Evolutionary conservation across 2,329 filamentous ascomycete species (phyloP).

Genomic region (Aspergillus calidoustus): DNA sequence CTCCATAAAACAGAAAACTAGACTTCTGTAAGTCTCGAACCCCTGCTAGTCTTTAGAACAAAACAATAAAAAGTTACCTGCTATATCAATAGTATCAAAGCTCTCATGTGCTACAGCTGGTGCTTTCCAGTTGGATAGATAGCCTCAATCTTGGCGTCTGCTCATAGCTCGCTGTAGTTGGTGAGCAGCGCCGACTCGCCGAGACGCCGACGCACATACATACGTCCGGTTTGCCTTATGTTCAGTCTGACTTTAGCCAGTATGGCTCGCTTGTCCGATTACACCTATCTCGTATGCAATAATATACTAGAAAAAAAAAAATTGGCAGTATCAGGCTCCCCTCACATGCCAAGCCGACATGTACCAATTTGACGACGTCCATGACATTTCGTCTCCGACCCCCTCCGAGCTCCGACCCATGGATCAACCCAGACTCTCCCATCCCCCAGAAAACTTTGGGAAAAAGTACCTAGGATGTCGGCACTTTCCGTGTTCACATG

Average conservation of each 20-base stretch:
- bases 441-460: background rate
- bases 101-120: too few species aligned
- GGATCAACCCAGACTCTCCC: background rate
- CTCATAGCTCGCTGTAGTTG: background rate
- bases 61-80: too few species aligned
- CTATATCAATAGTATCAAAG: too few species aligned
- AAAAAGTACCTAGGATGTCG: background rate
- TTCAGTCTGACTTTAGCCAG: too few species aligned
- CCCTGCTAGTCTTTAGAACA: too few species aligned
- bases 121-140: background rate
- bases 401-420: background rate
- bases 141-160: background rate
- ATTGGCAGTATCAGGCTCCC: background rate
- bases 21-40: too few species aligned
- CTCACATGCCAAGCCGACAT: background rate
- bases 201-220: background rate
- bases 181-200: background rate
- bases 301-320: too few species aligned
- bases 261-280: too few species aligned
- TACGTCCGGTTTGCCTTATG: too few species aligned
- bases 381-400: background rate
- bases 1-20: too few species aligned
- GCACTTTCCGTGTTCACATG: background rate
- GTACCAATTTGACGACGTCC: background rate
- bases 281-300: too few species aligned